These are phyloP conservation scores for Cladophialophora exuberans DNA, from an alignment of 2,329 filamentous ascomycete species.

Conservation along the genomic window DNA sequence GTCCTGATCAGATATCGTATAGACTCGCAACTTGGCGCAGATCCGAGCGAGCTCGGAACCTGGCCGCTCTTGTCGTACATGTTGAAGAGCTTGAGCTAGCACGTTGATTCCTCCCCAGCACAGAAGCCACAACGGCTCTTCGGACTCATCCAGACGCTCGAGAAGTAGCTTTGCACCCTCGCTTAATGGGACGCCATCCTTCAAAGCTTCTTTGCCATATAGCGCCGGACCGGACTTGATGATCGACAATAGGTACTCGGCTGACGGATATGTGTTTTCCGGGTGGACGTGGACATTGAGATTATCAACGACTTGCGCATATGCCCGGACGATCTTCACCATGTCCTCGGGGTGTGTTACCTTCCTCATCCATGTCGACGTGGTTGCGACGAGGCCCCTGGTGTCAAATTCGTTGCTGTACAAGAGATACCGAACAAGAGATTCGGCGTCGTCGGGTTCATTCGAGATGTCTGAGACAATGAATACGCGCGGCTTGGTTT, in stretches of 20 bases:
- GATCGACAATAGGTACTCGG: conserved; percentile 40
- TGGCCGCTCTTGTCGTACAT: conserved; percentile 40
- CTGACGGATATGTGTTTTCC: conserved; percentile 47
- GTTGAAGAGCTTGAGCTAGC: conserved; percentile 53
- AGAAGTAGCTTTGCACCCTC: conserved; percentile 52
- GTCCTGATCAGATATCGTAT: conserved; percentile 64
- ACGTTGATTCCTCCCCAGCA: conserved; percentile 59
- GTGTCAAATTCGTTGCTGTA: conserved; percentile 54
- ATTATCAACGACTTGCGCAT: conserved; percentile 50
- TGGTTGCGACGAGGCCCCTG: conserved; percentile 50
- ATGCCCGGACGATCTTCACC: conserved; percentile 49
- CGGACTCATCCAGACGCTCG: conserved; percentile 43
- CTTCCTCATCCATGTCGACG: conserved; percentile 51
- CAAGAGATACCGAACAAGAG: conserved; percentile 49
- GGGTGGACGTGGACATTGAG: conserved; percentile 54
- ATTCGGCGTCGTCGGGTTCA: conserved; percentile 52
- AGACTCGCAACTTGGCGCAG: conserved; percentile 52
- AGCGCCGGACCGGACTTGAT: conserved; percentile 47
- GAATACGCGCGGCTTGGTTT: conserved; percentile 42
- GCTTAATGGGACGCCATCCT: conserved; percentile 41
- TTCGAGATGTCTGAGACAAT: conserved; percentile 52
- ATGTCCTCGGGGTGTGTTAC: conserved; percentile 49
- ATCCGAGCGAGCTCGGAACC: conserved; percentile 41
- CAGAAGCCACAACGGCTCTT: conserved; percentile 55
- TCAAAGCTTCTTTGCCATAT: conserved; percentile 45